Evolutionary conservation across 495 filamentous ascomycete species (phyloP), one percentile per base, ranked within the genome.

Genomic region (Lophium mytilinum): DNA sequence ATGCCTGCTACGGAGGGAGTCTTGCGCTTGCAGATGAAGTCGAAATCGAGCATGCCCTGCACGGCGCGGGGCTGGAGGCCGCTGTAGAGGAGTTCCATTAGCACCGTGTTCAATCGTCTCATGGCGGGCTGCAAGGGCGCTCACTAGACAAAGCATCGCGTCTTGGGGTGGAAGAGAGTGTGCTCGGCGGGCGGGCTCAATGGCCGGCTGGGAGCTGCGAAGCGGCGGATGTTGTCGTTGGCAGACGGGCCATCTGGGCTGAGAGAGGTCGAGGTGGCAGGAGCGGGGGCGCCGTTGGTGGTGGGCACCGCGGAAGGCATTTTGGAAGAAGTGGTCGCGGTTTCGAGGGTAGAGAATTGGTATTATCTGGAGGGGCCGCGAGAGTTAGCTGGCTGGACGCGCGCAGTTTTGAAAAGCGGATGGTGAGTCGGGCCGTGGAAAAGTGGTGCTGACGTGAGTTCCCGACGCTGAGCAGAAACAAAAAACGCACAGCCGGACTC

Each of bases 41-140:
- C 93, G 75, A 98, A 98, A 75, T 98, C 93, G 71, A 98, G 87
- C 93, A 97, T 98, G 74, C 94, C 94, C 80, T 98, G 93, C 64
- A 96, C 94, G 66, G 93, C 93, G 70, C 89, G 84, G 63, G 94
- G 94, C 78, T 98, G 93, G 69, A 98, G 85, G 67, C 93, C 93
- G 76, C 83, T 86, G 63, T 33, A 34, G 39, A 43, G 5, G 6
- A 24, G 15, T 9, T n/a, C 15, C 12, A 43, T 47, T 39, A 55
- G 15, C 10, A 46, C 21, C 14, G 30, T 35, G 19, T 58, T 39
- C 21, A 17, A 24, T 55, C 50, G 57, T 53, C 50, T 17, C 19
- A 19, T 37, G n/a, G 15, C 12, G 52, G 24, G 53, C 45, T 9
- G 45, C 11, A 21, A 12, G 24, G 24, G 24, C 24, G 75, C 83